These are phyloP conservation scores for Talaromyces trachyspermus DNA, from an alignment of 495 filamentous ascomycete species.

Conservation along the genomic window DNA sequence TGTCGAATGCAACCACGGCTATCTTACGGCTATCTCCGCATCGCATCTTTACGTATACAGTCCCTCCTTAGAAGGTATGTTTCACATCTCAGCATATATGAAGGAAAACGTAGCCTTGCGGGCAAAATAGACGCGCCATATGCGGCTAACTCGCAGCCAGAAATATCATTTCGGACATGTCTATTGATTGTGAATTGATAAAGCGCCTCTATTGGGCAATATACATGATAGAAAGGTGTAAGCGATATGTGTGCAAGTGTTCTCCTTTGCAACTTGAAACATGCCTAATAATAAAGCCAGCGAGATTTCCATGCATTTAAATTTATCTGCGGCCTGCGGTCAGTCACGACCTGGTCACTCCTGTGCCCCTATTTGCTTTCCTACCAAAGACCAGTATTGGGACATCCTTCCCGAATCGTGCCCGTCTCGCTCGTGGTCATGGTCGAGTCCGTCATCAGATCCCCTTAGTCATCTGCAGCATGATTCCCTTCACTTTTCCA, in stretches of 20 bases:
- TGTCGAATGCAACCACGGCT: constrained; percentile 4
- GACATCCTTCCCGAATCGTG: background rate
- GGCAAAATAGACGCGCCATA: background rate
- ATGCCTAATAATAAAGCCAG: constrained; percentile 5
- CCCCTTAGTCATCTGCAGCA: background rate
- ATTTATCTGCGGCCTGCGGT: background rate
- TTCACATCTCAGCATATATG: constrained; percentile 1
- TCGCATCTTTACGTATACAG: constrained; percentile 3
- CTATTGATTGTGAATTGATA: constrained; percentile 1
- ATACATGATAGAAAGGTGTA: constrained; percentile 6
- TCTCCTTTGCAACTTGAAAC: background rate
- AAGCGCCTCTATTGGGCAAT: constrained; percentile 1
- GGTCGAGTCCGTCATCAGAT: background rate
- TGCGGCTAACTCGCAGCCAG: background rate
- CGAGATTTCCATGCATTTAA: constrained; percentile 6
- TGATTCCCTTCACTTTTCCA: constrained; percentile 1
- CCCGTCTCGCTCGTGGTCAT: constrained; percentile 3
- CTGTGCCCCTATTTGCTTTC: background rate
- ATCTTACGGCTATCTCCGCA: constrained; percentile 3
- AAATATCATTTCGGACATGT: background rate
- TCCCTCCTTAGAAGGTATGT: constrained; percentile 5
- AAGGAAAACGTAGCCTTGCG: constrained; percentile 1
- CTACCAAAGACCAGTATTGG: constrained; percentile 1
- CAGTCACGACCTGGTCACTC: constrained; percentile 1
- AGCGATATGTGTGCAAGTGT: background rate